Conservation (phyloP, 2,329 filamentous ascomycete genomes). For the Hymenoscyphus albidus region DNA sequence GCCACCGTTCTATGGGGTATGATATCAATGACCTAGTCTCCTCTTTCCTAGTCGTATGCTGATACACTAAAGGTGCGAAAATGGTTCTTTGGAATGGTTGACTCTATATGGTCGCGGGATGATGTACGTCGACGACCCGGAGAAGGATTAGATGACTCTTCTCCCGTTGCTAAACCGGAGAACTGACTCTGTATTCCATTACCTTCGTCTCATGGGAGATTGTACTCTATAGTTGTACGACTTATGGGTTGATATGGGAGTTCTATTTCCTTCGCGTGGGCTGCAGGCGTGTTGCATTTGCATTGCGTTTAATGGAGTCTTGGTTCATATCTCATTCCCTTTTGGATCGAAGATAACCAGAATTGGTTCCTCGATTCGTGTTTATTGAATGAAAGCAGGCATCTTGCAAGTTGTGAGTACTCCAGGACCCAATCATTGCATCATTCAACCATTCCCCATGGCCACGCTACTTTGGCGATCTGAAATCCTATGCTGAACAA, state of each 20-base stretch:
- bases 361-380: background rate
- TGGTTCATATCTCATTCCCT: background rate
- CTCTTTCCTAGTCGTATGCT: background rate
- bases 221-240: background rate
- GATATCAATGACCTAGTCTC: background rate
- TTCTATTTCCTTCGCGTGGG: background rate
- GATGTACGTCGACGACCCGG: conserved; percentile 19
- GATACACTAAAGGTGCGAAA: conserved; percentile 37
- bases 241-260: background rate
- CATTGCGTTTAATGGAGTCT: background rate
- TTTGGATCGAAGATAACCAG: background rate
- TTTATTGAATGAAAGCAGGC: background rate
- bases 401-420: background rate
- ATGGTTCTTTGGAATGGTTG: conserved; percentile 39
- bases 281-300: background rate
- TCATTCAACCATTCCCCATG: background rate
- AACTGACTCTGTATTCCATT: background rate
- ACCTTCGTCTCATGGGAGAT: background rate
- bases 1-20: conserved; percentile 49
- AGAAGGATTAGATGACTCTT: conserved; percentile 18
- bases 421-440: background rate
- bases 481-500: background rate
- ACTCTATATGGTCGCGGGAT: conserved; percentile 33
- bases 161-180: conserved; percentile 18
- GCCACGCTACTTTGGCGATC: background rate